phyloP scores from a whole-genome alignment of 495 filamentous ascomycete species.

The Cercophora samala region DNA sequence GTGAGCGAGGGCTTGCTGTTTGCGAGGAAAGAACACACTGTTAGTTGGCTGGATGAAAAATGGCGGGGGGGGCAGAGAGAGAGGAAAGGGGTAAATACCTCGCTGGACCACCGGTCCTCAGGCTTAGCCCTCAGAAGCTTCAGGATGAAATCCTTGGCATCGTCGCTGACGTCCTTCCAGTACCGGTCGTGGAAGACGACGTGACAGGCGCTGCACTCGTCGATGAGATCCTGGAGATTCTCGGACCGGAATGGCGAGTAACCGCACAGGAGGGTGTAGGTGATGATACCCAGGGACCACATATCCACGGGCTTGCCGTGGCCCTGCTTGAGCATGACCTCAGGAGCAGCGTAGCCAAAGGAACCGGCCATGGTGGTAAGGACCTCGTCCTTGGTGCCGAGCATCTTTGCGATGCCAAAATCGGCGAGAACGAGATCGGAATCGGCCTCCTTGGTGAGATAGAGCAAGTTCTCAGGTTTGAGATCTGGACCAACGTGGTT shows the following conservation, averaged over 20 bases:
- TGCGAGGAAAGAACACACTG: neutral
- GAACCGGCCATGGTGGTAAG: conserved; percentile 98
- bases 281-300: conserved; percentile 99
- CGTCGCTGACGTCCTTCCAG: conserved; percentile 94
- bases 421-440: conserved; percentile 92
- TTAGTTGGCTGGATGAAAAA: conserved; percentile 22
- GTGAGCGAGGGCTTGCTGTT: conserved; percentile 74
- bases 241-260: conserved; percentile 98
- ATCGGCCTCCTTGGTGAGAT: conserved; percentile 69
- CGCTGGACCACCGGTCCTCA: conserved; percentile 70
- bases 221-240: conserved; percentile 87
- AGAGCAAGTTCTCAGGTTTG: conserved; percentile 97
- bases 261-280: conserved; percentile 97
- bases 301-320: conserved; percentile 99
- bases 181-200: conserved; percentile 98
- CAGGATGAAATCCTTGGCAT: conserved; percentile 94
- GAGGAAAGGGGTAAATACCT: conserved; percentile 47
- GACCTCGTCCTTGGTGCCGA: conserved; percentile 83
- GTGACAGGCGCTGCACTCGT: conserved; percentile 84
- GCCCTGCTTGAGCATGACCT: conserved; percentile 96
- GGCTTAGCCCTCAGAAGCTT: conserved; percentile 76
- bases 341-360: conserved; percentile 95
- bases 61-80: neutral
- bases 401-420: conserved; percentile 98
- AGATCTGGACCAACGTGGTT: conserved; percentile 58